These are phyloP conservation scores for Metarhizium anisopliae DNA, from an alignment of 2,329 filamentous ascomycete species.

Conservation along the genomic window DNA sequence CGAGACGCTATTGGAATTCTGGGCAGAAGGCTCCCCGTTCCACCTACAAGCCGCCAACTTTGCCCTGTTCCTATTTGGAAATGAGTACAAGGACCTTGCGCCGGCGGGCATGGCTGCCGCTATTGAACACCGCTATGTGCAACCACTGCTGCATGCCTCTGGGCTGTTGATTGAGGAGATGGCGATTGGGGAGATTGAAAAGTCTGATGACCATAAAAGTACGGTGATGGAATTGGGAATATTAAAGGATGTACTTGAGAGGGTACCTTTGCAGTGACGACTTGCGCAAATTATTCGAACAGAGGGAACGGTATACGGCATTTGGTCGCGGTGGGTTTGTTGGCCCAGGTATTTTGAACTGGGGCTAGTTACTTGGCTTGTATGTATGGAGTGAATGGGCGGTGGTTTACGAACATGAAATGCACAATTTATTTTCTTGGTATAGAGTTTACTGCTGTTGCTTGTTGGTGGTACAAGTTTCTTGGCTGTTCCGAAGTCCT, in stretches of 20 bases:
- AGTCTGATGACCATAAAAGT: constrained; percentile 18
- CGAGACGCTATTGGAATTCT: constrained; percentile 40
- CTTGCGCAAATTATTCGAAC: not conserved
- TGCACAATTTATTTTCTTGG: not conserved
- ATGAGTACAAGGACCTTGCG: constrained; percentile 36
- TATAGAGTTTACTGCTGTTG: not conserved
- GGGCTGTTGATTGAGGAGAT: constrained; percentile 24
- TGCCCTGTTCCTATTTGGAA: constrained; percentile 44
- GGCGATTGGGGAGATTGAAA: constrained; percentile 22
- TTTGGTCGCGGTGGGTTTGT: not conserved
- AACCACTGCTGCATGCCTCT: constrained; percentile 40
- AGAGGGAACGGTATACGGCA: not conserved
- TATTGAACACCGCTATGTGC: constrained; percentile 49
- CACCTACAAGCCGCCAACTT: constrained; percentile 54
- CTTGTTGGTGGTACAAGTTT: not conserved
- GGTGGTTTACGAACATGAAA: not conserved
- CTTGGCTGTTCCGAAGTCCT: too few species aligned
- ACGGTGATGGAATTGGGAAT: constrained; percentile 31
- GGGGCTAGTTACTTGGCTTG: not conserved
- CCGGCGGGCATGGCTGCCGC: constrained; percentile 48
- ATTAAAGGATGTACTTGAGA: constrained; percentile 32
- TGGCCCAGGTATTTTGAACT: not conserved
- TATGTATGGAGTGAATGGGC: not conserved
- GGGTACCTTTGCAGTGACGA: constrained; percentile 28
- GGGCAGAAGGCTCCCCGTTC: constrained; percentile 42